phyloP scores from a whole-genome alignment of 352 stramenopile genomes.

The Blastocystis sp. region DNA sequence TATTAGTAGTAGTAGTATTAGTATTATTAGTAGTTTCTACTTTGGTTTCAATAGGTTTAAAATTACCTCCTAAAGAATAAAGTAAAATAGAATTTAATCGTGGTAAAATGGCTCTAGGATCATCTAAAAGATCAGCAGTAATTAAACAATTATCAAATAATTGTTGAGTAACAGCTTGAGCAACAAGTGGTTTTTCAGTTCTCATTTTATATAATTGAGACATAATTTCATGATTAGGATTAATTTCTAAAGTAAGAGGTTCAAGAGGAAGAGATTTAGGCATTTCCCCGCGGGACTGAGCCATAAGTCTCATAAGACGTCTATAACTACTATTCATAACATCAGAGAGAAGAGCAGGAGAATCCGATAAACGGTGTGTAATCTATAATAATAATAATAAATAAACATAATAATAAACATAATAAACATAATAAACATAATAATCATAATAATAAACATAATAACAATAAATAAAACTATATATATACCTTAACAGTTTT shows the following conservation, averaged over 20 bases:
- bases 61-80: slow-evolving; percentile 23
- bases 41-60: too few species aligned
- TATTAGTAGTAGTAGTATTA: too few species aligned
- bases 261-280: slow-evolving; percentile 65
- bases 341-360: slow-evolving; percentile 93
- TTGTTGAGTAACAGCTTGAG: slow-evolving; percentile 53
- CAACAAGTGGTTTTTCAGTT: slow-evolving; percentile 52
- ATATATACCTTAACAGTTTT: slow-evolving; percentile 50
- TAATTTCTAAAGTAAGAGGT: slow-evolving; percentile 75
- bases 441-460: too few species aligned
- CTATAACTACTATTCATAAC: slow-evolving; percentile 84
- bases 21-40: too few species aligned
- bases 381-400: too few species aligned
- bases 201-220: slow-evolving; percentile 67
- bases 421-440: too few species aligned
- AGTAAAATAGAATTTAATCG: slow-evolving; percentile 80
- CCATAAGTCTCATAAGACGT: slow-evolving; percentile 96
- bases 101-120: slow-evolving; percentile 80
- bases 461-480: too few species aligned
- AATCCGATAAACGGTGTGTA: slow-evolving; percentile 69
- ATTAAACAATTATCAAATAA: slow-evolving; percentile 93
- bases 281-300: slow-evolving; percentile 48
- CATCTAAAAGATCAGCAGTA: slow-evolving; percentile 86
- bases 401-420: too few species aligned
- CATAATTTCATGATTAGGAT: slow-evolving; percentile 86